Evolutionary conservation across 2,329 filamentous ascomycete genomes (phyloP).

Genomic region (Claviceps citrina): DNA sequence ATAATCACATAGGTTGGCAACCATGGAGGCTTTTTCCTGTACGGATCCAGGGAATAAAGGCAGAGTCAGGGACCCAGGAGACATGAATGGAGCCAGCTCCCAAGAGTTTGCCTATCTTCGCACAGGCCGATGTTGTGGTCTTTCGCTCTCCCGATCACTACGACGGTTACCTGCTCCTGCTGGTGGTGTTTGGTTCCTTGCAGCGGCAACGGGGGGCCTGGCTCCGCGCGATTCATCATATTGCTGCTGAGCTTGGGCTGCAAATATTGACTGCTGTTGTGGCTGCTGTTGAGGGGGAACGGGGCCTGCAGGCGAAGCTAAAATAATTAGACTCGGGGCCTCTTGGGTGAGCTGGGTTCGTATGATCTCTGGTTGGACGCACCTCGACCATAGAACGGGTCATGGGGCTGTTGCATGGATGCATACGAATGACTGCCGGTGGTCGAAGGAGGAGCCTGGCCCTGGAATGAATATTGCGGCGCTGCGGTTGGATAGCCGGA

Average conservation of each 20-base stretch:
- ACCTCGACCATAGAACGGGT: constrained; percentile 45
- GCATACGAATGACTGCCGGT: constrained; percentile 17
- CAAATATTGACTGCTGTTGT: constrained; percentile 22
- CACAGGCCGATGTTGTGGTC: constrained; percentile 24
- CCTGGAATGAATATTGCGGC: constrained; percentile 19
- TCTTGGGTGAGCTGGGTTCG: constrained; percentile 6
- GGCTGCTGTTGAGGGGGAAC: constrained; percentile 16
- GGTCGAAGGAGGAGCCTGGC: constrained; percentile 20
- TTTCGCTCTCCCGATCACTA: constrained; percentile 27
- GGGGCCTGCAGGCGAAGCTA: constrained; percentile 37
- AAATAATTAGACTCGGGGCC: constrained; percentile 26
- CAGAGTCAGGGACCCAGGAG: constrained; percentile 1
- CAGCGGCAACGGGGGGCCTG: constrained; percentile 22
- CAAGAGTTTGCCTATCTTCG: constrained; percentile 17
- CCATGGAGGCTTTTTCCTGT: background rate
- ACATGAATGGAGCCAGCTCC: constrained; percentile 2
- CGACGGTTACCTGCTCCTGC: constrained; percentile 24
- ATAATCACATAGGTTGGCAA: constrained; percentile 11
- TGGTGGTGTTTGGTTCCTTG: constrained; percentile 24
- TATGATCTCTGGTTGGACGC: constrained; percentile 26
- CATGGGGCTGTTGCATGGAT: constrained; percentile 24
- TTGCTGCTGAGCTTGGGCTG: constrained; percentile 32
- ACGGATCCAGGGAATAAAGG: background rate
- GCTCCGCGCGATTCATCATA: constrained; percentile 33
- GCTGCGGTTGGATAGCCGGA: constrained; percentile 18